A percentile compares a stretch with the other conserved stretches of the same genome.
phyloP scores from a whole-genome alignment of 176 grass and related monocot species.

The Carex scoparia region DNA sequence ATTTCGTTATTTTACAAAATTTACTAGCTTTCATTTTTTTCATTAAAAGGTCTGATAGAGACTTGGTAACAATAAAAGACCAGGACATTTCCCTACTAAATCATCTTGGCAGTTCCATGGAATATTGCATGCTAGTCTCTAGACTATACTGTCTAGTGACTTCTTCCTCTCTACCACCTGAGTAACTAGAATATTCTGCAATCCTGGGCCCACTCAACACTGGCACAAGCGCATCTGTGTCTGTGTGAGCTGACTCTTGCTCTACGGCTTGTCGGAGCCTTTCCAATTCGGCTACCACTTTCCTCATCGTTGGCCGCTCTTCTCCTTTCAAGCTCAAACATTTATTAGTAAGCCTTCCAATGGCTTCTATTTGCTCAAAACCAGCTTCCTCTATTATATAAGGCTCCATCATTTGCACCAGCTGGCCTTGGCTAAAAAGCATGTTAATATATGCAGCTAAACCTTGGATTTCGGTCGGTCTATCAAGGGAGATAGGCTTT shows the following conservation, averaged over 20 bases:
- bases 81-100: neutral
- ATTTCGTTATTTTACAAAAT: too few species aligned
- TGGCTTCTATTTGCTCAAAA: neutral
- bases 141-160: neutral
- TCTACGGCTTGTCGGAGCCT: neutral
- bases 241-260: neutral
- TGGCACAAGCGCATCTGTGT: neutral
- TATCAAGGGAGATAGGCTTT: neutral
- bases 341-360: neutral
- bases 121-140: neutral
- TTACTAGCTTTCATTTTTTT: too few species aligned
- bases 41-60: too few species aligned
- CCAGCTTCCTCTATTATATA: neutral
- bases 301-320: slow-evolving; percentile 3
- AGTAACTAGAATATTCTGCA: neutral
- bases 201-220: neutral
- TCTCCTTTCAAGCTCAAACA: neutral
- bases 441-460: neutral
- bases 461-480: neutral
- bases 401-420: neutral
- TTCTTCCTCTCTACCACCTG: neutral
- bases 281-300: neutral
- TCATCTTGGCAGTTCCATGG: neutral
- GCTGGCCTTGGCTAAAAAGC: neutral
- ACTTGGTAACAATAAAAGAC: too few species aligned